A percentile compares a stretch with the other conserved stretches of the same genome.
phyloP scores from a whole-genome alignment of 345 rosid genomes.

The Pugionium cornutum region DNA sequence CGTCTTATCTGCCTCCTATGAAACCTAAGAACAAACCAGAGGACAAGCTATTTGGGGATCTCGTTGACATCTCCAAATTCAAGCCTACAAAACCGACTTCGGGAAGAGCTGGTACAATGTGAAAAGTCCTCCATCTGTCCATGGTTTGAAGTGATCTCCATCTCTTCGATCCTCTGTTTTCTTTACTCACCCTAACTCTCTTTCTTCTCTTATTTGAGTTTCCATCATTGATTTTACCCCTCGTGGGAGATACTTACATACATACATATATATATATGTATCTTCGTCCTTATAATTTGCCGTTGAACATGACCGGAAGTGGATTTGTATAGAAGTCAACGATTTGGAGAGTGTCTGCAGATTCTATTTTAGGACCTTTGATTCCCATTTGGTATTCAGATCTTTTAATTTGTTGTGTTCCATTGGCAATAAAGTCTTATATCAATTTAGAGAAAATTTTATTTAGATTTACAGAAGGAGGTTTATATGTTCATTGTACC shows the following conservation, averaged over 20 bases:
- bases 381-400: slow-evolving; percentile 16
- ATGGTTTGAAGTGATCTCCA: no score
- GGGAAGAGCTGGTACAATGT: slow-evolving; percentile 73
- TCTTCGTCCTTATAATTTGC: no score
- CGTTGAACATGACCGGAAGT: no score
- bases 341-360: slow-evolving; percentile 26
- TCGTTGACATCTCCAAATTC: slow-evolving; percentile 84
- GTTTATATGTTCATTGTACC: not conserved
- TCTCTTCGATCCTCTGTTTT: no score
- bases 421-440: slow-evolving; percentile 18
- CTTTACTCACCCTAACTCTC: no score
- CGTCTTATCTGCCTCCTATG: slow-evolving; percentile 59
- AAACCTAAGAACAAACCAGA: slow-evolving; percentile 67
- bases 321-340: slow-evolving; percentile 9
- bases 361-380: slow-evolving; percentile 20
- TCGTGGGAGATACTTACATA: no score
- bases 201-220: no score
- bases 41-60: slow-evolving; percentile 95
- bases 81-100: slow-evolving; percentile 67
- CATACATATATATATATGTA: no score
- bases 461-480: not conserved
- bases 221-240: no score
- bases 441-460: not conserved
- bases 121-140: no score
- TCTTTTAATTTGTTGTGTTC: slow-evolving; percentile 12